Conservation (phyloP, 768 basidiomycete species). For the Leccinum subtestaceum region DNA sequence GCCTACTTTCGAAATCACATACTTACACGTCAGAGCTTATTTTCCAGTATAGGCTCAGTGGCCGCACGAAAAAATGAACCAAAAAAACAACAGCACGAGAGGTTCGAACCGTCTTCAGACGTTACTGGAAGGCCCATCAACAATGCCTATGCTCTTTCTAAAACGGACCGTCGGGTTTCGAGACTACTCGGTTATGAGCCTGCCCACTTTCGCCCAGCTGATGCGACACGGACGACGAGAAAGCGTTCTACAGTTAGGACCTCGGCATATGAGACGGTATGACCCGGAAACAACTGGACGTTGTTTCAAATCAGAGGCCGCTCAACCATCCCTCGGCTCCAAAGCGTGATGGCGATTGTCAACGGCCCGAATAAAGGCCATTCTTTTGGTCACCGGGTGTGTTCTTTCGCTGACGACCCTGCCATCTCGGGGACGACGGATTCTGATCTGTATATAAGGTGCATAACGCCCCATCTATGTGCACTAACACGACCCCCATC, state of each 20-base stretch:
- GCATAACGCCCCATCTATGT: background rate
- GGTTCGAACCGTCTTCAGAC: no score
- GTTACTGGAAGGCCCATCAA: no score
- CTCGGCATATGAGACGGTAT: background rate
- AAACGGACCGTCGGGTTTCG: no score
- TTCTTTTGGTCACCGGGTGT: background rate
- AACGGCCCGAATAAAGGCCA: background rate
- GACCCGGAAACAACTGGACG: background rate
- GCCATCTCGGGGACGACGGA: background rate
- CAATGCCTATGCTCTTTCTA: no score
- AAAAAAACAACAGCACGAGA: no score
- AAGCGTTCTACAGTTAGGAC: no score
- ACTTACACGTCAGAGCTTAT: no score
- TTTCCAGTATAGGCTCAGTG: no score
- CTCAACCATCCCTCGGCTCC: background rate
- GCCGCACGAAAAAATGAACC: no score
- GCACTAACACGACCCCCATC: background rate
- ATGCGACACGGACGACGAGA: background rate
- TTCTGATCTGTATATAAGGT: conserved; percentile 1
- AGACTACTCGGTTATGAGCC: no score
- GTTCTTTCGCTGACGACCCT: no score
- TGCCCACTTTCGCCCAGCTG: background rate
- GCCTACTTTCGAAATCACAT: no score
- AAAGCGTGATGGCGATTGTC: background rate
- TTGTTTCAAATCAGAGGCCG: background rate